Evolutionary conservation across 192 early-diverging fungal species (phyloP).

Genomic region (Coemansia asiatica): DNA sequence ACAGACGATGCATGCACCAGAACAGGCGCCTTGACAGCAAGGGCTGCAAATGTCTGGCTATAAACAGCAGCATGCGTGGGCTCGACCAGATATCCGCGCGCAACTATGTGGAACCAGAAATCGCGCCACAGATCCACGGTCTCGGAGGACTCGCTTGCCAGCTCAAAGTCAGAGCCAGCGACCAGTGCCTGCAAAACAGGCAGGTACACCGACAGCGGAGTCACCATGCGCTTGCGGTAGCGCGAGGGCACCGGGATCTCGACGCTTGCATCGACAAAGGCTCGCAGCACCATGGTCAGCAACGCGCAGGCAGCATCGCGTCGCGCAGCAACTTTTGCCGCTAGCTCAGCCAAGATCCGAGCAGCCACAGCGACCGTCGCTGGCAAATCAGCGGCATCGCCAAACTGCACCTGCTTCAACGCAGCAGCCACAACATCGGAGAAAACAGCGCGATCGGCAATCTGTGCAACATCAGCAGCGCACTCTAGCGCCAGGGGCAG

Average conservation of each 20-base stretch:
- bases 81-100: slow-evolving; percentile 73
- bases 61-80: slow-evolving; percentile 77
- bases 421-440: slow-evolving; percentile 57
- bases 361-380: slow-evolving; percentile 8
- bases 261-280: slow-evolving; percentile 43
- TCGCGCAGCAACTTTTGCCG: slow-evolving; percentile 19
- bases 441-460: slow-evolving; percentile 58
- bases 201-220: slow-evolving; percentile 54
- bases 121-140: slow-evolving; percentile 76
- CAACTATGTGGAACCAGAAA: slow-evolving; percentile 86
- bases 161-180: slow-evolving; percentile 58
- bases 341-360: slow-evolving; percentile 29
- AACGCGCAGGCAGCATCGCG: slow-evolving; percentile 28
- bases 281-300: slow-evolving; percentile 28
- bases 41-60: slow-evolving; percentile 61
- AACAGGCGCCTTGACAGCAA: slow-evolving; percentile 84
- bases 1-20: slow-evolving; percentile 70
- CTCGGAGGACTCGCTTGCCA: slow-evolving; percentile 61
- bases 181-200: slow-evolving; percentile 65
- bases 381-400: slow-evolving; percentile 9
- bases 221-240: slow-evolving; percentile 14
- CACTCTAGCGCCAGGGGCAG: slow-evolving; percentile 58
- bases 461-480: slow-evolving; percentile 63
- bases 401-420: slow-evolving; percentile 40
- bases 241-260: slow-evolving; percentile 15